Evolutionary conservation across 116 monocot species (phyloP), one percentile per base, ranked within the genome.

Genomic region (Trichopus zeylanicus): DNA sequence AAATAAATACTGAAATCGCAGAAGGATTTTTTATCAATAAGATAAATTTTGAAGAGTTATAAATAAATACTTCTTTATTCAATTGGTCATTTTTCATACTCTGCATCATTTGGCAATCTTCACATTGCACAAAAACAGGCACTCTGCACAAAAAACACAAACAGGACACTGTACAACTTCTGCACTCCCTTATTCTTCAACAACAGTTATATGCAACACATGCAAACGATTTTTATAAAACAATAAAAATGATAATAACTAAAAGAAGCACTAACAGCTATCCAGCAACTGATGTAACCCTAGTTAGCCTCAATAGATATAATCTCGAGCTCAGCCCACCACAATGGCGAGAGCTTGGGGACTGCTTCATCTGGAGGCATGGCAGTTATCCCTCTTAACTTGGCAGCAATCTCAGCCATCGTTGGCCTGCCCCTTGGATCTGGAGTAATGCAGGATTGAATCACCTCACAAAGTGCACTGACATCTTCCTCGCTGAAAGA

Each of bases 271-370:
- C 12, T 15, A 16, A n/a, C 13, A n/a, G 13, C 42, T n/a, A 42
- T 42, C n/a, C 12, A 16, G 42, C n/a, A 42, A n/a, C n/a, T n/a
- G n/a, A n/a, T n/a, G n/a, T 13, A 15, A 42, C n/a, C 42, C 13
- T 3, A 16, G 0, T 42, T 3, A 42, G 0, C 3, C 13, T 42
- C 16, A 42, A n/a, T 18, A 42, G 42, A 64, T 51, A 84, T 46
- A 31, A 88, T 85, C 68, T 93, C 82, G 1, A 89, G 78, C 76
- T 86, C 89, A 4, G 94, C 89, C 89, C 94, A 94, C 94, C 94
- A 94, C 11, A 94, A 66, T n/a, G 94, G 89, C 7, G 89, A 86
- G 24, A 75, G 18, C 26, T 72, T 86, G 12, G 94, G 89, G 18
- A 60, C 66, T 9, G 80, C 94, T 27, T 48, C 86, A 13, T 78